Conservation (phyloP, 768 basidiomycete species). For the Asterophora lycoperdoides region DNA sequence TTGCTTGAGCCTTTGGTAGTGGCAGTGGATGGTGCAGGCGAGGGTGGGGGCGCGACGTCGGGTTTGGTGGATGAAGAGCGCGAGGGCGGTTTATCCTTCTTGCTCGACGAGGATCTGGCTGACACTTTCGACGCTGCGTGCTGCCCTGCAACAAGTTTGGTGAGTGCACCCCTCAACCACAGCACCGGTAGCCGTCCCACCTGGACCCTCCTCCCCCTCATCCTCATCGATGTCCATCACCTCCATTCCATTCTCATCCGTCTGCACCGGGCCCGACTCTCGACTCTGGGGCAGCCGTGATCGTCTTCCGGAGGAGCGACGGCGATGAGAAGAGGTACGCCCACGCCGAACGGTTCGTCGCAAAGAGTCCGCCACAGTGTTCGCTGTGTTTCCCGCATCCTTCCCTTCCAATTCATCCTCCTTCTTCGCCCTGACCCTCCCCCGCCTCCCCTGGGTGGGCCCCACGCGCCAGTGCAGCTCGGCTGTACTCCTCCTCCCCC, state of each 20-base stretch:
- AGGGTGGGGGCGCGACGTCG: not conserved
- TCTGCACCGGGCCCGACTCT: constrained; percentile 24
- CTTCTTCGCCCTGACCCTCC: not conserved
- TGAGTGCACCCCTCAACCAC: too few species aligned
- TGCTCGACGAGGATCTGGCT: not conserved
- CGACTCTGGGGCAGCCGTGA: constrained; percentile 31
- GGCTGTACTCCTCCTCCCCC: not conserved
- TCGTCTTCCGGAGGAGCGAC: constrained; percentile 46
- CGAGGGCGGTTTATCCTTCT: not conserved
- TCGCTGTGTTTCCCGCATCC: not conserved
- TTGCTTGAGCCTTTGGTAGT: constrained; percentile 5
- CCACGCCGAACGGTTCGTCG: constrained; percentile 51
- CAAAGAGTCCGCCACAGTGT: constrained; percentile 46
- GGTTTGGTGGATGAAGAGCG: constrained; percentile 7
- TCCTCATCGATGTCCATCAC: constrained; percentile 76
- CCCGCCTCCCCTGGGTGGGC: too few species aligned
- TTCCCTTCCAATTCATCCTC: not conserved
- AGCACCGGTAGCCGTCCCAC: too few species aligned
- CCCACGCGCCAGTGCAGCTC: constrained; percentile 14
- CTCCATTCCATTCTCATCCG: constrained; percentile 64
- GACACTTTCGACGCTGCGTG: not conserved
- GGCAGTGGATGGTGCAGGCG: not conserved
- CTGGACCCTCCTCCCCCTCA: too few species aligned
- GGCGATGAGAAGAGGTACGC: constrained; percentile 42
- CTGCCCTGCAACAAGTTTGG: not conserved